These are phyloP conservation scores for Candida nitratophila DNA, from an alignment of 805 yeast species.

Conservation along the genomic window DNA sequence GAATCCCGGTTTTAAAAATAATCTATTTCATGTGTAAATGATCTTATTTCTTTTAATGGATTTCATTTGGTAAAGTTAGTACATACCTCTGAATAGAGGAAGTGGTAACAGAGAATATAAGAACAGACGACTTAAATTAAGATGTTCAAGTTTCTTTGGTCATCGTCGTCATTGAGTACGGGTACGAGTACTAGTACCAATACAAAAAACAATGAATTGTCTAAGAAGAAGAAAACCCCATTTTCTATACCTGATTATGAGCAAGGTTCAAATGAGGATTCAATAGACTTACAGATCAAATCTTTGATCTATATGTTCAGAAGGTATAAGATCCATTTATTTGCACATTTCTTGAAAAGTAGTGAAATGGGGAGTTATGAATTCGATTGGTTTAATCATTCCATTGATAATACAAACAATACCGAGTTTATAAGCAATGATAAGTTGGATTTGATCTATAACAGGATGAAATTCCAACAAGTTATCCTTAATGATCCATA, in stretches of 20 bases:
- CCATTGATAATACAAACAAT: not conserved
- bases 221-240: constrained; percentile 13
- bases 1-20: too few species aligned
- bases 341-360: constrained; percentile 34
- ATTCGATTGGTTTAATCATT: constrained; percentile 13
- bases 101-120: too few species aligned
- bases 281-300: constrained; percentile 55
- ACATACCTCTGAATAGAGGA: too few species aligned
- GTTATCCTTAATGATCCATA: constrained; percentile 48
- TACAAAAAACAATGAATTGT: constrained; percentile 1
- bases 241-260: constrained; percentile 43
- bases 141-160: constrained; percentile 28
- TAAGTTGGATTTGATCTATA: constrained; percentile 52
- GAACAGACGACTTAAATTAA: too few species aligned
- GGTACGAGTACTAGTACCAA: too few species aligned
- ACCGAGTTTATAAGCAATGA: constrained; percentile 10
- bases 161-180: constrained; percentile 15
- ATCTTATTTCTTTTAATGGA: too few species aligned
- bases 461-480: constrained; percentile 35
- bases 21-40: too few species aligned
- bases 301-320: constrained; percentile 52
- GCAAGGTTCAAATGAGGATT: constrained; percentile 44
- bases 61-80: too few species aligned
- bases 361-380: constrained; percentile 20
- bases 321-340: constrained; percentile 36